phyloP scores from a whole-genome alignment of 129 eudicot species.

The Escallonia rubra region DNA sequence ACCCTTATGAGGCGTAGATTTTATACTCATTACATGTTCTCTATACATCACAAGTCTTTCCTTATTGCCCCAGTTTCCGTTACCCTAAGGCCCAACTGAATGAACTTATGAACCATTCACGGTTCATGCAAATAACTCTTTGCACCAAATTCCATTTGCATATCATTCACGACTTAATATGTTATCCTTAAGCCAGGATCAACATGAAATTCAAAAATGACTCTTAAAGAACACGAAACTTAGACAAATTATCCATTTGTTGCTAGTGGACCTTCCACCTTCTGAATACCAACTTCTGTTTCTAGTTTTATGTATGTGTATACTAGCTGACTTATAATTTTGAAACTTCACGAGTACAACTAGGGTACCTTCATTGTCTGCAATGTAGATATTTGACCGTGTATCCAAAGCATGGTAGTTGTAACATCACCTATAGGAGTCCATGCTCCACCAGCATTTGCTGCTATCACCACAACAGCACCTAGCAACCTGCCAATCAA shows the following conservation, averaged over 20 bases:
- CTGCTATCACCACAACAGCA: slow-evolving; percentile 93
- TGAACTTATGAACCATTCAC: neutral
- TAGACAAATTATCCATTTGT: neutral
- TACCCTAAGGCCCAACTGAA: neutral
- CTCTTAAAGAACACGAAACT: neutral
- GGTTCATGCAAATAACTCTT: neutral
- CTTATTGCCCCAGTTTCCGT: too few species aligned
- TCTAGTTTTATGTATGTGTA: neutral
- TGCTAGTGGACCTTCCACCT: neutral
- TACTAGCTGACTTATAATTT: neutral
- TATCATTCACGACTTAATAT: neutral
- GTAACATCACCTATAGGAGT: slow-evolving; percentile 99
- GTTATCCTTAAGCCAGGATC: too few species aligned
- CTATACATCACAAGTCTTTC: too few species aligned
- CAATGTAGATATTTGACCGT: slow-evolving; percentile 91
- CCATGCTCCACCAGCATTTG: slow-evolving; percentile 99
- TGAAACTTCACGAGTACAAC: neutral
- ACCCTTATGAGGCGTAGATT: too few species aligned
- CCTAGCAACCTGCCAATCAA: slow-evolving; percentile 70
- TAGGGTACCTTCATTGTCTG: slow-evolving; percentile 77
- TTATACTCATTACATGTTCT: too few species aligned
- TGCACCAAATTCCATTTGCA: neutral
- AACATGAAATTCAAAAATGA: too few species aligned
- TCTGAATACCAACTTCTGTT: neutral
- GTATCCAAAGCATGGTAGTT: slow-evolving; percentile 99